These are phyloP conservation scores for Cystobasidium ongulense DNA, from an alignment of 768 basidiomycete species.

Conservation along the genomic window DNA sequence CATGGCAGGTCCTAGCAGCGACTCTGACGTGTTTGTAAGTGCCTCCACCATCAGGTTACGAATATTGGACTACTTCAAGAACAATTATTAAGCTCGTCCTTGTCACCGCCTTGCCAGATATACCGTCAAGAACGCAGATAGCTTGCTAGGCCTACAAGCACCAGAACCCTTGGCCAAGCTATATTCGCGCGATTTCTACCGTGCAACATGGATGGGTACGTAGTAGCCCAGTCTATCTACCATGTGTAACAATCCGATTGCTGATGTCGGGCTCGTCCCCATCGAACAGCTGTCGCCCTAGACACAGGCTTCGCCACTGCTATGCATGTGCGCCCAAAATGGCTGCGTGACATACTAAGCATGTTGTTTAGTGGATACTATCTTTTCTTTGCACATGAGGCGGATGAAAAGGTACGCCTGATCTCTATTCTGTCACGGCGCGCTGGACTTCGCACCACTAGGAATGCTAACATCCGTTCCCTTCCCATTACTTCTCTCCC, in stretches of 20 bases:
- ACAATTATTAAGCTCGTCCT: too few species aligned
- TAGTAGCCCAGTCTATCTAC: constrained; percentile 41
- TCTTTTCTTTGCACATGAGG: constrained; percentile 77
- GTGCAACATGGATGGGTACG: constrained; percentile 90
- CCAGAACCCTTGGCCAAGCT: constrained; percentile 86
- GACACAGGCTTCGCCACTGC: constrained; percentile 96
- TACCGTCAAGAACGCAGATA: constrained; percentile 34
- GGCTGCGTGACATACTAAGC: constrained; percentile 79
- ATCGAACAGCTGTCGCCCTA: constrained; percentile 52
- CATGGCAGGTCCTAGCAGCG: constrained; percentile 88
- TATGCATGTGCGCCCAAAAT: constrained; percentile 81
- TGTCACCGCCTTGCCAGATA: constrained; percentile 23
- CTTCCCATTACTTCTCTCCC: constrained; percentile 11
- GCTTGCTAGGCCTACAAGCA: constrained; percentile 50
- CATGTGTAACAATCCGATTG: background rate
- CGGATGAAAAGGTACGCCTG: constrained; percentile 79
- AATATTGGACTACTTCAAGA: too few species aligned
- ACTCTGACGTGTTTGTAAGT: constrained; percentile 80
- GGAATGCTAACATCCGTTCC: background rate
- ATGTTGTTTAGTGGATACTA: constrained; percentile 76
- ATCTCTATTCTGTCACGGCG: background rate
- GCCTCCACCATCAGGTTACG: constrained; percentile 53
- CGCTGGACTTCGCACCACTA: background rate
- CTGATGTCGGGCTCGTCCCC: background rate
- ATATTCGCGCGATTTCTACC: constrained; percentile 45